Evolutionary conservation across 176 grass and related monocot species (phyloP).

Genomic region (Poa annua): DNA sequence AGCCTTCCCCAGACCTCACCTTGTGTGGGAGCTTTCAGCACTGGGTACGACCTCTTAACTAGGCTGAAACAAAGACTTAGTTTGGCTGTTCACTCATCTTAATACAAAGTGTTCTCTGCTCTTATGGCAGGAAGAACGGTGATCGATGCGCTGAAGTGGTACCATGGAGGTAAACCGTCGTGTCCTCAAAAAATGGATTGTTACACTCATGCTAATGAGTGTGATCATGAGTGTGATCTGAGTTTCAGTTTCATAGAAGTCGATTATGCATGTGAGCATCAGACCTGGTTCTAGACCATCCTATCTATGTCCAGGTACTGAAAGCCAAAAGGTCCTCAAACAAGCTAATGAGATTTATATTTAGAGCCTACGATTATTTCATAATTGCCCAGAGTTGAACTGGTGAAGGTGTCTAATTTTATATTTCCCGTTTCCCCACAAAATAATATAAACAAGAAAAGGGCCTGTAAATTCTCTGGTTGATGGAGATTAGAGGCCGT

Average conservation of each 20-base stretch:
- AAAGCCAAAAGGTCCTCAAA: background rate
- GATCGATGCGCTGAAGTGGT: background rate
- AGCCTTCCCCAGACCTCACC: background rate
- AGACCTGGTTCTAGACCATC: slow-evolving; percentile 2
- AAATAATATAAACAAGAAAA: background rate
- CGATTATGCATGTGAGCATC: background rate
- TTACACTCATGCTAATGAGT: background rate
- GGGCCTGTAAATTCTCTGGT: background rate
- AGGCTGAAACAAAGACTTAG: background rate
- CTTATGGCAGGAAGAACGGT: background rate
- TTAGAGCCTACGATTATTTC: background rate
- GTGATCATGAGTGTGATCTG: background rate
- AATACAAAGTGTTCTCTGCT: background rate
- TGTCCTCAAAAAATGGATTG: background rate
- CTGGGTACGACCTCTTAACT: background rate
- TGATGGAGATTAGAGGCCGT: background rate
- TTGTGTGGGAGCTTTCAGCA: background rate
- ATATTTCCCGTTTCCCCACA: background rate
- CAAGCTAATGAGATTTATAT: background rate
- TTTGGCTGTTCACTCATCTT: background rate
- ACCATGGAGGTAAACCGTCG: background rate
- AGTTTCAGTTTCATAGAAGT: background rate
- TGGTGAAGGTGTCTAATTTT: background rate
- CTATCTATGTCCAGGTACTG: background rate
- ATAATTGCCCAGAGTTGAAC: background rate